Evolutionary conservation across 163 green algal genomes (phyloP).

Genomic region (Prototheca cutis): DNA sequence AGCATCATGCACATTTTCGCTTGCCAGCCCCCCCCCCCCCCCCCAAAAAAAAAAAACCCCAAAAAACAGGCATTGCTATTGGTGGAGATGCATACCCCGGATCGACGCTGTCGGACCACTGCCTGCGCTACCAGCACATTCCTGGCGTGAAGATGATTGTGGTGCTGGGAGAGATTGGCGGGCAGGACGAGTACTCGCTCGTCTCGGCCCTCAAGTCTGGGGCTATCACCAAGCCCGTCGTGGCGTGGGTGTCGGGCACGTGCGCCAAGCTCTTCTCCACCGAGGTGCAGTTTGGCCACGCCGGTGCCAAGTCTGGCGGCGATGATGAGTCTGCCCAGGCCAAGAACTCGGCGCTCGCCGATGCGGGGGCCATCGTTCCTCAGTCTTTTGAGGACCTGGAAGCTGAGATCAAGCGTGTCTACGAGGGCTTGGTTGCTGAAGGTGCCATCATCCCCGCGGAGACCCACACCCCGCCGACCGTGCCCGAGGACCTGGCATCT

Average conservation of each 20-base stretch:
- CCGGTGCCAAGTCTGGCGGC: slow-evolving; percentile 72
- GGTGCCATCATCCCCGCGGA: slow-evolving; percentile 42
- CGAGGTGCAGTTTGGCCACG: slow-evolving; percentile 94
- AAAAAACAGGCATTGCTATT: slow-evolving; percentile 91
- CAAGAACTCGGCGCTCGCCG: slow-evolving; percentile 82
- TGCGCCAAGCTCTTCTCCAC: slow-evolving; percentile 89
- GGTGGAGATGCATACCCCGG: slow-evolving; percentile 86
- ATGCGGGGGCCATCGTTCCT: slow-evolving; percentile 76
- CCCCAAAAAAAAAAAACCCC: no score
- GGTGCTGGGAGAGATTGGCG: slow-evolving; percentile 86
- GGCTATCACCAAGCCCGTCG: slow-evolving; percentile 80
- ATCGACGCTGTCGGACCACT: slow-evolving; percentile 86
- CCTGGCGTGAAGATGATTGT: slow-evolving; percentile 89
- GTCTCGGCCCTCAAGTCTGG: slow-evolving; percentile 43
- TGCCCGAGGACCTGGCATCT: slow-evolving; percentile 72
- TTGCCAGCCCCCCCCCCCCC: no score
- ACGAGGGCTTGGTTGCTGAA: slow-evolving; percentile 31
- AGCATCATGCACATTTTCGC: no score
- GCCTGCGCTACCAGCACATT: slow-evolving; percentile 82
- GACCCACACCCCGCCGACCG: slow-evolving; percentile 32
- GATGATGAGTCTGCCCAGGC: slow-evolving; percentile 68
- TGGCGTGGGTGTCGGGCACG: slow-evolving; percentile 87
- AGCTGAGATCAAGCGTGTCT: slow-evolving; percentile 44
- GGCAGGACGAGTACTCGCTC: slow-evolving; percentile 79
- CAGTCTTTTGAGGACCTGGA: slow-evolving; percentile 86